A percentile compares a stretch with the other conserved stretches of the same genome.
Conservation (phyloP, 129 eudicot species). For the Cynara cardunculus region DNA sequence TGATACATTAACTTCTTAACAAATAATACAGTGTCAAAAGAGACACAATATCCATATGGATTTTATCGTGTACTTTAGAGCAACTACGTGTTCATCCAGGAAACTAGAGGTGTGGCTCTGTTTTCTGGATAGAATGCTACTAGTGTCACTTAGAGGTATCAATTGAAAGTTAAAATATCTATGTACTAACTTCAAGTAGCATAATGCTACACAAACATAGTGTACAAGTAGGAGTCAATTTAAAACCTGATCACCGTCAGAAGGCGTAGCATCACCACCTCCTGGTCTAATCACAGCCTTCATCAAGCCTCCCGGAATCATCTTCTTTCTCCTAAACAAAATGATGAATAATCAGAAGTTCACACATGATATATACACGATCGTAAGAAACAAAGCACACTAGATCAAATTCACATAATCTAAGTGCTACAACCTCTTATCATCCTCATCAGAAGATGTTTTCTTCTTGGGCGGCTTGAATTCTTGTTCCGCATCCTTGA, state of each 20-base stretch:
- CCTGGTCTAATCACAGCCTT: slow-evolving; percentile 93
- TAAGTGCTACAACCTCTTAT: slow-evolving; percentile 45
- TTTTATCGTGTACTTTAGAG: not conserved
- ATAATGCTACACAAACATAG: not conserved
- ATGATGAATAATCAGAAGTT: not conserved
- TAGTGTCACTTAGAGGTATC: not conserved
- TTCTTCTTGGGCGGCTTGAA: slow-evolving; percentile 60
- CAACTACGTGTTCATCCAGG: not conserved
- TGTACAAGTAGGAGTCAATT: not conserved
- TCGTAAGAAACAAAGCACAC: not conserved
- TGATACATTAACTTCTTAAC: not conserved
- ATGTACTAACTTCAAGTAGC: not conserved
- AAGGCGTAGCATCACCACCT: slow-evolving; percentile 62
- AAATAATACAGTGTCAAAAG: not conserved
- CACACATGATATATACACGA: not conserved
- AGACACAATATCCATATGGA: not conserved
- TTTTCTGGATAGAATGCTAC: not conserved
- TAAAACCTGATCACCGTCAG: slow-evolving; percentile 87
- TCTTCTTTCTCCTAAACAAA: slow-evolving; percentile 65
- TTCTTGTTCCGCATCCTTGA: slow-evolving; percentile 60
- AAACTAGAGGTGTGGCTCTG: not conserved
- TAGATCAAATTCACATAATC: not conserved
- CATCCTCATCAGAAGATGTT: slow-evolving; percentile 59
- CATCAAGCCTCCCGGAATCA: slow-evolving; percentile 93
- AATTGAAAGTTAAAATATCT: not conserved